Base-by-base conservation (phyloP, 345 rosid species). In the Noccaea caerulescens region DNA sequence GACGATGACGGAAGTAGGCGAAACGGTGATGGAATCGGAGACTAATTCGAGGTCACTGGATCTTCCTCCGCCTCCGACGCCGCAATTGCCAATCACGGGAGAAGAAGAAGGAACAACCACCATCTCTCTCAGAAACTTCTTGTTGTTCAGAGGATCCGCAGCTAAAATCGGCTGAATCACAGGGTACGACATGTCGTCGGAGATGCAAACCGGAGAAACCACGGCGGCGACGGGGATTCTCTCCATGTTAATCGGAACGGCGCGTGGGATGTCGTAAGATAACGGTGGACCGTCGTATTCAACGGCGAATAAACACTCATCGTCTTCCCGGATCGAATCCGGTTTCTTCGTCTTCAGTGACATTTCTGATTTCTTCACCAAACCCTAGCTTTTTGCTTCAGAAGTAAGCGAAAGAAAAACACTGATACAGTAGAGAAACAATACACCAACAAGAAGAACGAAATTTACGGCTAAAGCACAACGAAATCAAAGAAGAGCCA, bases 151-250 rank as follows among this genome's bases (percentile, higher is more conserved):
- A 32, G 77, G 73, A 72, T 82, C 92, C 2, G 81, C 72, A 13
- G 95, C 41, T 6, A 83, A 27, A 63, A 95, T 77, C 8, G 99
- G 99, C 38, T 86, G 96, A 32, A 92, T 87, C 20, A 94, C 92
- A 10, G 99, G 99, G 11, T 89, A 80, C 18, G 86, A 73, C 59
- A 89, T 76, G 49, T 84, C 72, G 9, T 82, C 84, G 11, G 85
- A 77, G 25, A 85, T 58, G 46, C 88, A 80, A 18, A 87, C 85
- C 72, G 87, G 87, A n/a, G 94, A 72, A 37, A 88, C 98, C 0
- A 88, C 97, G 12, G 97, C 79, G n/a, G 99, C 99, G n/a, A 94
- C 90, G 4, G 99, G 99, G 73, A 94, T 89, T 46, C 69, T 84
- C 51, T 75, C 83, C n/a, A 91, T 84, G 80, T 90, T 94, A 76